A percentile compares a stretch with the other conserved stretches of the same genome.
Evolutionary conservation across 2,329 filamentous ascomycete species (phyloP).

Genomic region (Trichoderma afroharzianum): DNA sequence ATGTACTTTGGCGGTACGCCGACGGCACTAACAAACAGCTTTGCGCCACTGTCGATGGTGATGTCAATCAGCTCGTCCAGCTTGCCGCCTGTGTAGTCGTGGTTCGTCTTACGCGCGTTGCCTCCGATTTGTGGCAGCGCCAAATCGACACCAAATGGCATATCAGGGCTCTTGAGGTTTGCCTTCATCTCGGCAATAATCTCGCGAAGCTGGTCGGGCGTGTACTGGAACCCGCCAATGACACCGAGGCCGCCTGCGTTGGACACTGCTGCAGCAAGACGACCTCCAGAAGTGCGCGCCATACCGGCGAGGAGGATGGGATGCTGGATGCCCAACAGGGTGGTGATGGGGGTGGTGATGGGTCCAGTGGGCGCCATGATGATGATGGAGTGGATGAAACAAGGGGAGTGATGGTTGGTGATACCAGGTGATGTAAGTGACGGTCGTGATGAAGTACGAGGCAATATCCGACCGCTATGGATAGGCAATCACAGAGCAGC

Average conservation of each 20-base stretch:
- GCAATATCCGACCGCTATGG: not conserved
- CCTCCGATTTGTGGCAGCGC: constrained; percentile 87
- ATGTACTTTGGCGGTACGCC: constrained; percentile 75
- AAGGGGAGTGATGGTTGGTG: not conserved
- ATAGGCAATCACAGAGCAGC: not conserved
- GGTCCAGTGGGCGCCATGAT: constrained; percentile 45
- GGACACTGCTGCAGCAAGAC: constrained; percentile 79
- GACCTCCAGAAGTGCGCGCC: constrained; percentile 77
- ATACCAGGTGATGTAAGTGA: not conserved
- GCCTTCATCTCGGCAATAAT: constrained; percentile 86
- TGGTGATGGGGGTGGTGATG: constrained; percentile 73
- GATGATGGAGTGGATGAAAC: not conserved
- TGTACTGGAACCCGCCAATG: constrained; percentile 69
- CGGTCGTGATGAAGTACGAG: not conserved
- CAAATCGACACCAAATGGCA: constrained; percentile 89
- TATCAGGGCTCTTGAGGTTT: constrained; percentile 58
- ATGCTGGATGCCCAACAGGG: constrained; percentile 77
- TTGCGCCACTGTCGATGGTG: constrained; percentile 77
- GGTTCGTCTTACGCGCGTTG: constrained; percentile 81
- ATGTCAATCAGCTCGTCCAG: constrained; percentile 86
- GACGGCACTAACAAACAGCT: constrained; percentile 81
- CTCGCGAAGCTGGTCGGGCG: constrained; percentile 66
- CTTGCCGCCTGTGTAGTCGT: constrained; percentile 90
- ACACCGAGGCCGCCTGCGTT: constrained; percentile 84
- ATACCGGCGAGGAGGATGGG: constrained; percentile 92